Evolutionary conservation across 441 rosid species (phyloP).

Genomic region (Biscutella laevigata): DNA sequence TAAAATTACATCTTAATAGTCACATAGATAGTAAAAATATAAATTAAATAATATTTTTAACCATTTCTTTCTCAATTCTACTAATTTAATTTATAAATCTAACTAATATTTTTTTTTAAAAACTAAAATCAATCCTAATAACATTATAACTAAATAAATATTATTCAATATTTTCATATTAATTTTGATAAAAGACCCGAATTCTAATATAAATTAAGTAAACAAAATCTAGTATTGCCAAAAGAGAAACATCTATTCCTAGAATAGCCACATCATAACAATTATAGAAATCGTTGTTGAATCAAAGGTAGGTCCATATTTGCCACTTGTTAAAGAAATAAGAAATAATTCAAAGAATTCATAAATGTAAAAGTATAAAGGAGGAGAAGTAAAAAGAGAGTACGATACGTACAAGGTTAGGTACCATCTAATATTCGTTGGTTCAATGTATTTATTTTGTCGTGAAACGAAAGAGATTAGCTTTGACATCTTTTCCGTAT

Average conservation of each 20-base stretch:
- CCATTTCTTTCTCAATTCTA: too few species aligned
- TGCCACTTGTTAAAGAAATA: neutral
- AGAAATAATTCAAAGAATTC: too few species aligned
- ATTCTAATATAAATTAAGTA: too few species aligned
- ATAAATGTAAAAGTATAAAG: neutral
- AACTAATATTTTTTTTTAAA: too few species aligned
- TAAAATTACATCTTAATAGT: too few species aligned
- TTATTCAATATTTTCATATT: too few species aligned
- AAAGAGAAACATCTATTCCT: neutral
- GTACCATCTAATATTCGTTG: slow-evolving; percentile 15
- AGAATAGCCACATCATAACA: neutral
- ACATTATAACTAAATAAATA: too few species aligned
- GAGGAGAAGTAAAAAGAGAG: slow-evolving; percentile 14
- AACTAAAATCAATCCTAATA: too few species aligned
- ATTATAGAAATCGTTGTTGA: neutral
- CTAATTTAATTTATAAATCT: too few species aligned
- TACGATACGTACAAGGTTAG: slow-evolving; percentile 28
- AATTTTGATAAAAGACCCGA: too few species aligned
- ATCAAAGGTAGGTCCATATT: neutral
- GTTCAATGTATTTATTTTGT: slow-evolving; percentile 13
- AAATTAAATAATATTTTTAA: too few species aligned
- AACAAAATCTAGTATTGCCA: neutral
- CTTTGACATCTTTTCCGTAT: slow-evolving; percentile 16
- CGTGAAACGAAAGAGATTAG: slow-evolving; percentile 15
- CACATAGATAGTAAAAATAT: too few species aligned